A percentile compares a stretch with the other conserved stretches of the same genome.
These are phyloP conservation scores for Trichoderma koningiopsis DNA, from an alignment of 2,329 filamentous ascomycete genomes.

Conservation along the genomic window DNA sequence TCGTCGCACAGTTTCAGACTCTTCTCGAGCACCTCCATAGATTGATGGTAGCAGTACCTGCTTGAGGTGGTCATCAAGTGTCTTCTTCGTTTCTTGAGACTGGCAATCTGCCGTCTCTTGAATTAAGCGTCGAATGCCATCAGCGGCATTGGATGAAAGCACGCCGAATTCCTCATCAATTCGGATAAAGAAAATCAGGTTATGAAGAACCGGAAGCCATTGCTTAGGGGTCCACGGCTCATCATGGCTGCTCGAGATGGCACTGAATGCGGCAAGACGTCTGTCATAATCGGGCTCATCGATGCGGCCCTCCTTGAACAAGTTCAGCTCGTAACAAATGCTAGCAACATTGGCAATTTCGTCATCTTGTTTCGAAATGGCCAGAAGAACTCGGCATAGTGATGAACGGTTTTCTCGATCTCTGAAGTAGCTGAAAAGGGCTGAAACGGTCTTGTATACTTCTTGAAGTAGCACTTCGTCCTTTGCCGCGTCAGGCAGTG, in stretches of 20 bases:
- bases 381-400: constrained; percentile 71
- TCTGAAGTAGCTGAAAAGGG: constrained; percentile 87
- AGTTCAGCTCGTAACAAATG: constrained; percentile 79
- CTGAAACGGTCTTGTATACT: constrained; percentile 74
- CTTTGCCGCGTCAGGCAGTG: constrained; percentile 53
- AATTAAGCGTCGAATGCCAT: constrained; percentile 77
- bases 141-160: constrained; percentile 75
- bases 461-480: constrained; percentile 56
- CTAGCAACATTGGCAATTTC: constrained; percentile 64
- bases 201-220: constrained; percentile 87
- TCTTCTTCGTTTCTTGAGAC: constrained; percentile 39
- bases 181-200: constrained; percentile 83
- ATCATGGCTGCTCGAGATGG: constrained; percentile 66
- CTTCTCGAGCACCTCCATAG: constrained; percentile 72
- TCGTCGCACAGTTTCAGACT: constrained; percentile 79
- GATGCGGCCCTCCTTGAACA: constrained; percentile 70
- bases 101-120: constrained; percentile 56
- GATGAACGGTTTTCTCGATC: constrained; percentile 76
- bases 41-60: constrained; percentile 73
- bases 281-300: constrained; percentile 88
- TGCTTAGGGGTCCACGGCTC: constrained; percentile 65
- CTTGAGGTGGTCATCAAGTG: constrained; percentile 62
- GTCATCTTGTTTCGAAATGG: constrained; percentile 67
- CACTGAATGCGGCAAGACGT: constrained; percentile 74
- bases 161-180: constrained; percentile 88